Conservation (phyloP, 176 grass and related monocot species). For the Oryza coarctata region DNA sequence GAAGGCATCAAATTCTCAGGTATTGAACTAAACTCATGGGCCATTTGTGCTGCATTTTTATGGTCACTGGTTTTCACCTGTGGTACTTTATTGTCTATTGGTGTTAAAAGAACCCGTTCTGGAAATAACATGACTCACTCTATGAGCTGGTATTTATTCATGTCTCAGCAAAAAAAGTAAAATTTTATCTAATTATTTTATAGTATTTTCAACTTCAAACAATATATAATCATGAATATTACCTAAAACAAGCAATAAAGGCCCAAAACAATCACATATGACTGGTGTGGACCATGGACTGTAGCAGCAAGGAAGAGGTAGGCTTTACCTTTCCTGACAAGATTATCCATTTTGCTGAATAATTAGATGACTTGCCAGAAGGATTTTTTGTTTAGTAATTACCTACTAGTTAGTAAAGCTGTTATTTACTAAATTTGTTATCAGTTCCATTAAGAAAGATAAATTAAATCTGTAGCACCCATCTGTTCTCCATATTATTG, state of each 20-base stretch:
- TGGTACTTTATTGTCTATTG: not conserved
- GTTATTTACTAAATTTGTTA: not conserved
- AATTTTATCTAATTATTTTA: not conserved
- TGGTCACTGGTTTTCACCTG: not conserved
- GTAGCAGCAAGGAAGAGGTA: not conserved
- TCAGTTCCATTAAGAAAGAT: not conserved
- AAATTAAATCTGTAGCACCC: not conserved
- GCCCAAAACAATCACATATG: not conserved
- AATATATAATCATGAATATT: not conserved
- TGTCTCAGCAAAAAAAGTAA: not conserved
- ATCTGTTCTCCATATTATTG: not conserved
- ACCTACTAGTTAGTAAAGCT: too few species aligned
- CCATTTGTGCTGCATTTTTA: slow-evolving; percentile 12
- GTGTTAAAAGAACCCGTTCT: not conserved
- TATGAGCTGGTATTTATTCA: not conserved
- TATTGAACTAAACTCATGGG: slow-evolving; percentile 36
- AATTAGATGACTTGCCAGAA: not conserved
- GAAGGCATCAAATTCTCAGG: slow-evolving; percentile 70
- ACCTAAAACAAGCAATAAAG: not conserved
- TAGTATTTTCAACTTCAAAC: not conserved
- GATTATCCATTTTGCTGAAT: not conserved
- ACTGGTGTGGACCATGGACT: not conserved
- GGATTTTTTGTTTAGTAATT: not conserved
- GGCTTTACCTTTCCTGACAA: not conserved
- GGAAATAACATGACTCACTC: not conserved